phyloP scores from a whole-genome alignment of 2,329 filamentous ascomycete species.

The Sporothrix inflata region DNA sequence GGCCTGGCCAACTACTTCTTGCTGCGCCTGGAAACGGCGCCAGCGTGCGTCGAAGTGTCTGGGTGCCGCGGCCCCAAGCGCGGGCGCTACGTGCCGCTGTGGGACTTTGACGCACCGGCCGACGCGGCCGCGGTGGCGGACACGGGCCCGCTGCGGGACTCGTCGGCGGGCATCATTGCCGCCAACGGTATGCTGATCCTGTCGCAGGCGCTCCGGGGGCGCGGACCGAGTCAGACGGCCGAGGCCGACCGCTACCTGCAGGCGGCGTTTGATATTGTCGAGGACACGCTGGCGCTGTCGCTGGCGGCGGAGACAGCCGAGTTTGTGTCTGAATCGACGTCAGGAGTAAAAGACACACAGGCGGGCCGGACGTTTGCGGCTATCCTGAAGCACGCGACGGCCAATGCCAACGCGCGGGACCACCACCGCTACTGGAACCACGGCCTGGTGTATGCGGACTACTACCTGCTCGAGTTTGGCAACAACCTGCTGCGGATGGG shows the following conservation, averaged over 20 bases:
- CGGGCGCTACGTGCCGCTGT: slow-evolving; percentile 40
- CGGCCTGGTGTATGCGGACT: slow-evolving; percentile 41
- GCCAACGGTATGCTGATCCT: slow-evolving; percentile 49
- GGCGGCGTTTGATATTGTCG: slow-evolving; percentile 39
- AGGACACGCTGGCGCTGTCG: slow-evolving; percentile 41
- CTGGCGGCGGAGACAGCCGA: slow-evolving; percentile 35
- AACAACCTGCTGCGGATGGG: slow-evolving; percentile 18
- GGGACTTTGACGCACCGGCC: slow-evolving; percentile 48
- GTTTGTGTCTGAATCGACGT: neutral
- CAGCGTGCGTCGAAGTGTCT: slow-evolving; percentile 39
- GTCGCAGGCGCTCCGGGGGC: slow-evolving; percentile 41
- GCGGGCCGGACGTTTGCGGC: slow-evolving; percentile 36
- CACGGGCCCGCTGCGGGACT: slow-evolving; percentile 42
- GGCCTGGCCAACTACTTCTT: slow-evolving; percentile 56
- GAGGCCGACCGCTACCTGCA: slow-evolving; percentile 37
- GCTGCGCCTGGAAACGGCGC: slow-evolving; percentile 43
- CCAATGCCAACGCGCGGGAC: slow-evolving; percentile 39
- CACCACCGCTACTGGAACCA: slow-evolving; percentile 38
- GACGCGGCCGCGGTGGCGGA: slow-evolving; percentile 12
- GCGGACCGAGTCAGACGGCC: neutral
- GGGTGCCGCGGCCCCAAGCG: slow-evolving; percentile 33
- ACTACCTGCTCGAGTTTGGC: slow-evolving; percentile 18
- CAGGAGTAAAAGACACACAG: slow-evolving; percentile 29
- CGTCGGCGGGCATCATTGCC: slow-evolving; percentile 46
- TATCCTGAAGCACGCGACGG: slow-evolving; percentile 40